Conservation (phyloP, 108 stramenopile genomes). For the Skeletonema grethae region DNA sequence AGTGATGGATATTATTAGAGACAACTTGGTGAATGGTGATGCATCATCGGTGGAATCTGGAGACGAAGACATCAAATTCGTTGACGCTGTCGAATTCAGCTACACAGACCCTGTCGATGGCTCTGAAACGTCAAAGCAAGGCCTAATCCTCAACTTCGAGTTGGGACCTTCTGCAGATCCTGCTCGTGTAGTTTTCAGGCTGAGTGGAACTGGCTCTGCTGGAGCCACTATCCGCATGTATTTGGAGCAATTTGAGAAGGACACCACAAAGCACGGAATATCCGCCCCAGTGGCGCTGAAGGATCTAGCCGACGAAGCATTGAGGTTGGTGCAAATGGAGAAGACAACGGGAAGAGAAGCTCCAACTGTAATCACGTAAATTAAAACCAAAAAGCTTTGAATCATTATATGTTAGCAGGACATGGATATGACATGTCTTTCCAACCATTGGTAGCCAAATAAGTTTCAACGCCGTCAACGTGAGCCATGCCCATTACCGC, state of each 20-base stretch:
- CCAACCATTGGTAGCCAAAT: slow-evolving; percentile 48
- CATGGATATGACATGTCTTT: slow-evolving; percentile 40
- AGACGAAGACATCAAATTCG: slow-evolving; percentile 67
- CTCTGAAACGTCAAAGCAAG: slow-evolving; percentile 86
- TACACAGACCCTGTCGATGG: slow-evolving; percentile 98
- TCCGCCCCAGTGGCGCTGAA: slow-evolving; percentile 76
- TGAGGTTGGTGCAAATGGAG: slow-evolving; percentile 70
- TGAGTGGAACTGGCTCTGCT: slow-evolving; percentile 94
- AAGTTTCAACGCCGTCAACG: slow-evolving; percentile 54
- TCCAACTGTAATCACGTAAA: slow-evolving; percentile 88
- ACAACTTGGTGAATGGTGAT: slow-evolving; percentile 64
- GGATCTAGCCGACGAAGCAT: slow-evolving; percentile 73
- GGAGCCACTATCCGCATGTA: slow-evolving; percentile 99
- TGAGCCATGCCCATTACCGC: slow-evolving; percentile 61
- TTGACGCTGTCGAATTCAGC: slow-evolving; percentile 72
- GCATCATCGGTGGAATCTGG: slow-evolving; percentile 35
- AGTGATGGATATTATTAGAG: slow-evolving; percentile 87
- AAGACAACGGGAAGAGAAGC: slow-evolving; percentile 75
- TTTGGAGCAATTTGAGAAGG: slow-evolving; percentile 92
- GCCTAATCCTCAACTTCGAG: slow-evolving; percentile 89
- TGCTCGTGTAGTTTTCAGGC: slow-evolving; percentile 94
- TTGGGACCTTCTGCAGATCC: slow-evolving; percentile 74
- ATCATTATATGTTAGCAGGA: not conserved
- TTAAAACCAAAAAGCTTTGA: not conserved
- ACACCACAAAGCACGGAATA: slow-evolving; percentile 62